A percentile compares a stretch with the other conserved stretches of the same genome.
Conservation (phyloP, 768 basidiomycete species). For the Kwoniella sp. region DNA sequence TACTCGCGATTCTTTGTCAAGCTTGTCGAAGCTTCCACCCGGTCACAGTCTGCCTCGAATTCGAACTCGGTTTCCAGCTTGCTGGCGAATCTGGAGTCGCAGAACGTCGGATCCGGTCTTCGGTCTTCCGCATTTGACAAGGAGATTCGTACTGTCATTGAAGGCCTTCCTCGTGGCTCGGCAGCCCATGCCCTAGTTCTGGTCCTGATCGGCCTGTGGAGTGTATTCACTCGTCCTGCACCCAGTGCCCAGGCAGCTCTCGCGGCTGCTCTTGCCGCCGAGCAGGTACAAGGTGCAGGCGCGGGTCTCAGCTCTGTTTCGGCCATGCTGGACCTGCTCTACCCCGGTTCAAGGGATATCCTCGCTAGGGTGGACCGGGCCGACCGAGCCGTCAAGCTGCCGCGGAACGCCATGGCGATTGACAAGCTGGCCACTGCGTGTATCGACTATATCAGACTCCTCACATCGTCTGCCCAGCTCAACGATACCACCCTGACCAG, state of each 20-base stretch:
- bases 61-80: conserved; percentile 21
- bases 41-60: background rate
- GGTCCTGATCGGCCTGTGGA: conserved; percentile 48
- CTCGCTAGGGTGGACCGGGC: conserved; percentile 2
- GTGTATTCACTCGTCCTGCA: conserved; percentile 35
- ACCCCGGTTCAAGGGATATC: conserved; percentile 27
- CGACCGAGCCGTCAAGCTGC: background rate
- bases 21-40: conserved; percentile 38
- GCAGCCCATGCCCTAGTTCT: conserved; percentile 44
- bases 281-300: conserved; percentile 32
- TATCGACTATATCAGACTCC: conserved; percentile 38
- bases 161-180: conserved; percentile 32
- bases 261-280: conserved; percentile 40
- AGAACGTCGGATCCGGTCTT: conserved; percentile 17
- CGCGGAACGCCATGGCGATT: conserved; percentile 30
- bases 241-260: conserved; percentile 35
- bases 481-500: background rate
- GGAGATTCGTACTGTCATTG: conserved; percentile 36
- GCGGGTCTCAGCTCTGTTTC: conserved; percentile 30
- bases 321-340: conserved; percentile 37
- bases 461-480: conserved; percentile 20
- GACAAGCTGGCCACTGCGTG: conserved; percentile 47
- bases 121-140: conserved; percentile 30
- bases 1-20: conserved; percentile 40
- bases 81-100: conserved; percentile 23